These are phyloP conservation scores for Camellia oleifera DNA, from an alignment of 179 eudicot genomes.

Conservation along the genomic window DNA sequence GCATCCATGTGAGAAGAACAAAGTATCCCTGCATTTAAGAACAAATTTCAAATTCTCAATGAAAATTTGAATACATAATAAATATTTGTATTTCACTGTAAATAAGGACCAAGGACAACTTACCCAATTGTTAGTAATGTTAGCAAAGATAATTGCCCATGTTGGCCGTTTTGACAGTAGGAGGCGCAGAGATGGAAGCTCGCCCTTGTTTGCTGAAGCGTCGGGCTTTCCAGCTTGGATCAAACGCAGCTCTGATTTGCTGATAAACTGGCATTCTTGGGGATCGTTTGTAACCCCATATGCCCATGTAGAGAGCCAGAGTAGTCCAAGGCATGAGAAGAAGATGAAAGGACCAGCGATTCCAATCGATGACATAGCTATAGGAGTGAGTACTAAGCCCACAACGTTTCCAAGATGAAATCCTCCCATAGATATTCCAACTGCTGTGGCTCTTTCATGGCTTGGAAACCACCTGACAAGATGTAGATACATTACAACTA, in stretches of 20 bases:
- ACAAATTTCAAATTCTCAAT: background rate
- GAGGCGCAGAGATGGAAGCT: slow-evolving; percentile 39
- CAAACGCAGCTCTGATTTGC: slow-evolving; percentile 51
- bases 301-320: slow-evolving; percentile 72
- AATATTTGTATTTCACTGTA: background rate
- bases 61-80: background rate
- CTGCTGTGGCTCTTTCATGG: slow-evolving; percentile 88
- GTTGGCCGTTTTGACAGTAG: slow-evolving; percentile 74
- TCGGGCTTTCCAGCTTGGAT: slow-evolving; percentile 65
- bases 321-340: slow-evolving; percentile 72
- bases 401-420: slow-evolving; percentile 91
- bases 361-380: slow-evolving; percentile 64
- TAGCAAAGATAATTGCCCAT: slow-evolving; percentile 88
- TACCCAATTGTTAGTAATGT: slow-evolving; percentile 91
- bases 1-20: slow-evolving; percentile 99
- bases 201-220: slow-evolving; percentile 25
- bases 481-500: too few relatives aligned
- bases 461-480: slow-evolving; percentile 82
- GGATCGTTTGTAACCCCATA: slow-evolving; percentile 68
- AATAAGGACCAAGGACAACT: slow-evolving; percentile 9
- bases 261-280: slow-evolving; percentile 42
- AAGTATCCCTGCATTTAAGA: slow-evolving; percentile 82
- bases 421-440: slow-evolving; percentile 92
- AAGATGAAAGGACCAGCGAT: slow-evolving; percentile 79
- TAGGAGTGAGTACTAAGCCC: slow-evolving; percentile 71